Base-by-base conservation (phyloP, 805 yeast genomes). In the Saccharomycopsis microspora region DNA sequence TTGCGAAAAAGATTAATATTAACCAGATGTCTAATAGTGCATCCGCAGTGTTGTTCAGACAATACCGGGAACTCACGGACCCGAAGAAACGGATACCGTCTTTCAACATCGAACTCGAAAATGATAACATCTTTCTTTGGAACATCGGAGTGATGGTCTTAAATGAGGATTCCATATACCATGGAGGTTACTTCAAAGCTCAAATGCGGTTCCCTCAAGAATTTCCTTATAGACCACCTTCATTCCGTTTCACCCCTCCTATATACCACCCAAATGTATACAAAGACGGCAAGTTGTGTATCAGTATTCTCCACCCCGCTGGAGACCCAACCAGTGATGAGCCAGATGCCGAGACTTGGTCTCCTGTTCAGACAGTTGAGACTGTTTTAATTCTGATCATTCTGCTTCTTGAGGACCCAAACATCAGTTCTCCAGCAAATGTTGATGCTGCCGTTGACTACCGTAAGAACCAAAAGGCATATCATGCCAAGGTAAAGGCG, bases 211-310 rank as follows among this genome's bases (percentile, higher is more conserved):
- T 90, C 66, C 97, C 97, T 4, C 66, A 71, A 28, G 95, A 88
- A 64, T 90, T 82, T 66, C 98, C 97, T 3, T 90, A 77, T 61
- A 70, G 85, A 28, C 98, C 98, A 32, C 98, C 97, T 40, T 78
- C 83, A 36, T 90, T 88, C 68, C 72, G 94, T 57, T 90, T 90
- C 70, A 82, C 90, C 5, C 96, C 97, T 9, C 82, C 95, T 40
- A 85, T 90, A 56, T 89, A 80, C 67, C 97, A 90, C 60, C 97
- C 97, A 30, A 90, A 90, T 63, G 95, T 90, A 47, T 90, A 90
- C 66, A 76, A 86, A 52, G 96, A 89, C 64, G 97, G 97, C 11
- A 69, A 94, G 56, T 72, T 93, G 42, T 90, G 97, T 70, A 88
- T 89, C 52, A 86, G 96, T 45, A 90, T 90, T 54, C 71, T 90